These are phyloP conservation scores for Pythium plurisporium DNA, from an alignment of 352 stramenopile species.

Conservation along the genomic window DNA sequence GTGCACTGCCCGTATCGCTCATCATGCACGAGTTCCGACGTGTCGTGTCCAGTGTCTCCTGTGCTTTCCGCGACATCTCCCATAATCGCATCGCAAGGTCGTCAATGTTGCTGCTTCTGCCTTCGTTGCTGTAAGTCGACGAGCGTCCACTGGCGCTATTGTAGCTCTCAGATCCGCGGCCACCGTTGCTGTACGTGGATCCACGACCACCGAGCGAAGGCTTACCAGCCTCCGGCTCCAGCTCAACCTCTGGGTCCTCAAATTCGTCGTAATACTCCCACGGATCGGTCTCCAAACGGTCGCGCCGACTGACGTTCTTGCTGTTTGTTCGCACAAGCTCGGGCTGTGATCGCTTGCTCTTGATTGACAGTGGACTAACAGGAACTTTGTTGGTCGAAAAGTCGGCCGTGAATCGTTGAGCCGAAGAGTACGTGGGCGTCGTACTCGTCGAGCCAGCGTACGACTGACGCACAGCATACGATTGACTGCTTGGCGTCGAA, in stretches of 20 bases:
- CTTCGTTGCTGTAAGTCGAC: slow-evolving; percentile 11
- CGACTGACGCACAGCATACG: slow-evolving; percentile 3
- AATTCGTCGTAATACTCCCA: slow-evolving; percentile 66
- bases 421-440: slow-evolving; percentile 9
- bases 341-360: slow-evolving; percentile 10
- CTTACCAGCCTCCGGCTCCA: slow-evolving; percentile 21
- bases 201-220: slow-evolving; percentile 16
- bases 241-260: slow-evolving; percentile 23
- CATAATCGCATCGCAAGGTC: slow-evolving; percentile 53
- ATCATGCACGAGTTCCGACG: slow-evolving; percentile 73
- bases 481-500: not conserved
- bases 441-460: slow-evolving; percentile 1
- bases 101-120: not conserved
- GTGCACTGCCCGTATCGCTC: slow-evolving; percentile 68
- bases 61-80: slow-evolving; percentile 58
- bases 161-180: not conserved
- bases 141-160: not conserved
- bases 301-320: slow-evolving; percentile 27
- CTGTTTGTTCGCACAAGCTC: not conserved
- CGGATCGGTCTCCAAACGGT: slow-evolving; percentile 56
- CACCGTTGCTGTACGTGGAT: slow-evolving; percentile 5
- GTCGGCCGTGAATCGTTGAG: slow-evolving; percentile 1
- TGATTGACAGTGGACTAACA: slow-evolving; percentile 53
- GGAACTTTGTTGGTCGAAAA: slow-evolving; percentile 51
- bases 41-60: slow-evolving; percentile 61